Percentiles rank a stretch among this genome's conserved stretches.
Conservation (phyloP, 176 grass and related monocot genomes). For the Carex scoparia region DNA sequence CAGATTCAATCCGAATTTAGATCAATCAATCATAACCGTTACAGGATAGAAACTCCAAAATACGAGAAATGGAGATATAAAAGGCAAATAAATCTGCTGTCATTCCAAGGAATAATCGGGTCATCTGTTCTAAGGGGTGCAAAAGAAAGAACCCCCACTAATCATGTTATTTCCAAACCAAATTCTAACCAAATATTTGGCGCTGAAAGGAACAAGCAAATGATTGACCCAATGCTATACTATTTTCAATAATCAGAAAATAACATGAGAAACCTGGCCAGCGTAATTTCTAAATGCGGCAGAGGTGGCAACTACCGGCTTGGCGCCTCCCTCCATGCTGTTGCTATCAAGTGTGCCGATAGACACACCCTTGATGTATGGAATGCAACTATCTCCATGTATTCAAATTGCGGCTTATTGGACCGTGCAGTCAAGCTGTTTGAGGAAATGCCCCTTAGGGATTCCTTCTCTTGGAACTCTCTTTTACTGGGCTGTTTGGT, state of each 20-base stretch:
- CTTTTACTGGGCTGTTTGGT: slow-evolving; percentile 38
- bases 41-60: too few species aligned
- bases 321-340: slow-evolving; percentile 58
- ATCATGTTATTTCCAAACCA: neutral
- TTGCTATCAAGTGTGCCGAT: slow-evolving; percentile 39
- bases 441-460: slow-evolving; percentile 66
- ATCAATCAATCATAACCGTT: too few species aligned
- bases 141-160: neutral
- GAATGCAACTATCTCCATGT: slow-evolving; percentile 71
- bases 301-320: slow-evolving; percentile 39
- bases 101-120: too few species aligned
- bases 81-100: too few species aligned
- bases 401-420: slow-evolving; percentile 45
- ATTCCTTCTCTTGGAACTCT: slow-evolving; percentile 85
- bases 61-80: too few species aligned
- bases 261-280: slow-evolving; percentile 36
- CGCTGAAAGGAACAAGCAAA: neutral
- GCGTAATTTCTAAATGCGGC: slow-evolving; percentile 58
- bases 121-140: too few species aligned
- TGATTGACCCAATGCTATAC: neutral
- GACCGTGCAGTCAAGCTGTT: slow-evolving; percentile 47
- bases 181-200: neutral
- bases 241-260: neutral
- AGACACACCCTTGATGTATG: slow-evolving; percentile 42
- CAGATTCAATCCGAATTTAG: too few species aligned